phyloP scores from a whole-genome alignment of 768 basidiomycete genomes.

The Psilocybe cubensis region DNA sequence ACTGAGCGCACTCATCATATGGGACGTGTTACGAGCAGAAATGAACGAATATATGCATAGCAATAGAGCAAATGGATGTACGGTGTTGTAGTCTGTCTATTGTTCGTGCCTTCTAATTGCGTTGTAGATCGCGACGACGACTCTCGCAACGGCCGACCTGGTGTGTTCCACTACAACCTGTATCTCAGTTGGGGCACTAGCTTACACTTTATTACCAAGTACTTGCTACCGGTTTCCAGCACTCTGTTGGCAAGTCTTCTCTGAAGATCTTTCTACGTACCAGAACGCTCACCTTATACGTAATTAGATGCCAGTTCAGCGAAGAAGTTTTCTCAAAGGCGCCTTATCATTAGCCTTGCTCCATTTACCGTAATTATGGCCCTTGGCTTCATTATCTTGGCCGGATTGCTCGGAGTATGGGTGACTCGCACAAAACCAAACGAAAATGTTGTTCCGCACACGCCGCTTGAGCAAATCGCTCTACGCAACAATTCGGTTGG shows the following conservation, averaged over 20 bases:
- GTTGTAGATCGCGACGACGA: not conserved
- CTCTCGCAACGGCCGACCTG: not conserved
- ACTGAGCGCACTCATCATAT: not conserved
- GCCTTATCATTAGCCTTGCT: constrained; percentile 22
- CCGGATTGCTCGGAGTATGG: constrained; percentile 17
- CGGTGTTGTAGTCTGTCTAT: not conserved
- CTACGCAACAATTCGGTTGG: constrained; percentile 9
- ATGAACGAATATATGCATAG: not conserved
- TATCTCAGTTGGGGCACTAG: not conserved
- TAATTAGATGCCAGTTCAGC: not conserved
- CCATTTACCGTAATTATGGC: constrained; percentile 25
- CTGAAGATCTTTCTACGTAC: not conserved
- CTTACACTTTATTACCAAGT: not conserved
- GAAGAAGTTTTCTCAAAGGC: constrained; percentile 15
- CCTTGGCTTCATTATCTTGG: constrained; percentile 17
- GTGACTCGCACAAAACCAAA: not conserved
- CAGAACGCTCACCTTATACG: not conserved
- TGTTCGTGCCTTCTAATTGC: not conserved
- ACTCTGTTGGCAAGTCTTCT: not conserved
- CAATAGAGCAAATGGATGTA: not conserved
- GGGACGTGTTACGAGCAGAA: not conserved
- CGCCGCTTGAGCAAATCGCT: not conserved
- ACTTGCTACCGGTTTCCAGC: not conserved
- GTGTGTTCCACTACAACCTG: not conserved
- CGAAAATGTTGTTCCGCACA: not conserved